Conservation (phyloP, 805 yeast genomes). For the Ogataea trehalophila region DNA sequence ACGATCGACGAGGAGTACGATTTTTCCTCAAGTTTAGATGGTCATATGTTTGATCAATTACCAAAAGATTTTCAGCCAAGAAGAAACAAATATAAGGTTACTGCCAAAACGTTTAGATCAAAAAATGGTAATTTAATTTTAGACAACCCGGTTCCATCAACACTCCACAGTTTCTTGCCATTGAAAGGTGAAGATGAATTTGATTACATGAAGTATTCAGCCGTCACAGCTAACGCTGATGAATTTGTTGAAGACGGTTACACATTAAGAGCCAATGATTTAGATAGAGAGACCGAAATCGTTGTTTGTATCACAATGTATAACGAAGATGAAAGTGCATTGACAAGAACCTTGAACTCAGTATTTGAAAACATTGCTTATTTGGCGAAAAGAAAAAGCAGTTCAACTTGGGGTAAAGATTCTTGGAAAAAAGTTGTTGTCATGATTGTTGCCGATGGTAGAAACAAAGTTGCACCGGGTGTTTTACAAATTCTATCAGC, state of each 20-base stretch:
- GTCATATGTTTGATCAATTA: slow-evolving; percentile 27
- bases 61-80: slow-evolving; percentile 33
- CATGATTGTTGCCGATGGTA: slow-evolving; percentile 87
- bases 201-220: slow-evolving; percentile 94
- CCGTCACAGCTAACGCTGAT: slow-evolving; percentile 92
- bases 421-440: slow-evolving; percentile 98
- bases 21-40: slow-evolving; percentile 25
- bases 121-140: slow-evolving; percentile 80
- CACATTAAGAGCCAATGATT: slow-evolving; percentile 77
- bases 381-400: slow-evolving; percentile 72
- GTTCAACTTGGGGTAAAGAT: slow-evolving; percentile 91
- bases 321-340: slow-evolving; percentile 85
- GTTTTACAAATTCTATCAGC: slow-evolving; percentile 87
- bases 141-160: slow-evolving; percentile 93
- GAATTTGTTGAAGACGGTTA: slow-evolving; percentile 77
- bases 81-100: slow-evolving; percentile 31
- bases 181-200: slow-evolving; percentile 88
- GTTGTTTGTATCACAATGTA: slow-evolving; percentile 95
- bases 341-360: slow-evolving; percentile 91
- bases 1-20: slow-evolving; percentile 17
- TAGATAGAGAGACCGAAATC: slow-evolving; percentile 87
- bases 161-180: slow-evolving; percentile 77
- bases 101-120: slow-evolving; percentile 62
- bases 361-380: slow-evolving; percentile 91
- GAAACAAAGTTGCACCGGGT: slow-evolving; percentile 80